phyloP scores from a whole-genome alignment of 129 eudicot genomes.

The Tanacetum coccineum region DNA sequence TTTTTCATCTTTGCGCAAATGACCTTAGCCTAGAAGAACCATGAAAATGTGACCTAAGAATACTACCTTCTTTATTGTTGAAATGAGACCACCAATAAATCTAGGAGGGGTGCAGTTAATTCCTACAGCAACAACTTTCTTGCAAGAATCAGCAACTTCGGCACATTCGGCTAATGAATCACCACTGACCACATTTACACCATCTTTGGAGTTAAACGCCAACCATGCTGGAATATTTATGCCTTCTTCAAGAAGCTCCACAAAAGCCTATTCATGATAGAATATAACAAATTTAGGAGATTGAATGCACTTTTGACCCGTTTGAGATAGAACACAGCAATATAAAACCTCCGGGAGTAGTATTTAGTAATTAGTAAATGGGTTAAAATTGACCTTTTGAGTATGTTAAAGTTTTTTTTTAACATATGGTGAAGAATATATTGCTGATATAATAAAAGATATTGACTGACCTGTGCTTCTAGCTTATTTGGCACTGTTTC shows the following conservation, averaged over 20 bases:
- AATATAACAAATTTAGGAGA: not conserved
- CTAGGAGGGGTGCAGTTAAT: constrained; percentile 79
- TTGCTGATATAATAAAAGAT: no score
- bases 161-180: constrained; percentile 75
- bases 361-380: not conserved
- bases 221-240: constrained; percentile 80
- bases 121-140: constrained; percentile 71
- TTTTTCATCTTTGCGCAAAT: no score
- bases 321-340: no score
- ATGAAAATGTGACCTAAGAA: no score
- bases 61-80: no score
- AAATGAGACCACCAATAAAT: no score
- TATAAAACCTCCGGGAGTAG: no score
- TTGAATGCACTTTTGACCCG: no score
- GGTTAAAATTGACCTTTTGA: not conserved
- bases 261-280: constrained; percentile 52
- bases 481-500: constrained; percentile 80
- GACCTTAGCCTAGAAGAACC: no score
- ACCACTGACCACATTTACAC: constrained; percentile 69
- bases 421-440: not conserved
- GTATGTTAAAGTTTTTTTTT: not conserved
- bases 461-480: constrained; percentile 62
- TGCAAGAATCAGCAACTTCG: constrained; percentile 56
- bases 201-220: constrained; percentile 70
- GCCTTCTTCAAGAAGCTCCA: constrained; percentile 78